Evolutionary conservation across 2,329 filamentous ascomycete genomes (phyloP), one percentile per base, ranked within the genome.

Genomic region (Coleophoma crateriformis): DNA sequence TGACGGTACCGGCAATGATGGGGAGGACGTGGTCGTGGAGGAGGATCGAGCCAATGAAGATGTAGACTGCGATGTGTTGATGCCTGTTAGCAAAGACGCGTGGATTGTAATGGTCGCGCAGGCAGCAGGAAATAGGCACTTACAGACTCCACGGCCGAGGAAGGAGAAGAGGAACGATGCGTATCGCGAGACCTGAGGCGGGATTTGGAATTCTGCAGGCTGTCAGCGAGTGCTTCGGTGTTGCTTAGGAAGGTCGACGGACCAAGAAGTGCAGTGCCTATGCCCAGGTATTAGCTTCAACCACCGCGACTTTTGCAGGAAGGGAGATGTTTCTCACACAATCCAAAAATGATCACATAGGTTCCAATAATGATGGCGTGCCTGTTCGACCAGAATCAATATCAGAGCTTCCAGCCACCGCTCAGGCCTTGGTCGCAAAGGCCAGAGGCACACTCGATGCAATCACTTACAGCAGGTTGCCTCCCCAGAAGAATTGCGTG

Each of bases 121-220:
- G 27, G 27, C 27, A 27, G 27, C 27, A 27, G 27, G 27, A 27
- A 27, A 22, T 34, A 13, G 7, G 35, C 14, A 84, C 90, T 73
- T 82, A 96, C 91, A 97, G 68, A 90, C 78, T 71, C 94, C 94
- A 66, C 94, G 90, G 54, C 94, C 94, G 60, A 97, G 74, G 78
- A 99, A 97, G 50, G 89, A 95, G 77, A 97, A 97, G 71, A 97
- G 85, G 77, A 99, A 99, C 11, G 90, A 95, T 48, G 90, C 92
- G 75, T 97, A 96, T 72, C 90, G 86, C 51, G 90, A 87, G 48
- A 96, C 79, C 68, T 96, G 91, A 52, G 91, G 89, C 46, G 94
- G 92, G 61, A 96, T 92, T 71, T 96, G 87, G 75, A 97, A 95
- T 72, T 99, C 94, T 78, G 49, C 12, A 33, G 15, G 7, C 13